phyloP scores from a whole-genome alignment of 257 asterid genomes.

The Solanum etuberosum region DNA sequence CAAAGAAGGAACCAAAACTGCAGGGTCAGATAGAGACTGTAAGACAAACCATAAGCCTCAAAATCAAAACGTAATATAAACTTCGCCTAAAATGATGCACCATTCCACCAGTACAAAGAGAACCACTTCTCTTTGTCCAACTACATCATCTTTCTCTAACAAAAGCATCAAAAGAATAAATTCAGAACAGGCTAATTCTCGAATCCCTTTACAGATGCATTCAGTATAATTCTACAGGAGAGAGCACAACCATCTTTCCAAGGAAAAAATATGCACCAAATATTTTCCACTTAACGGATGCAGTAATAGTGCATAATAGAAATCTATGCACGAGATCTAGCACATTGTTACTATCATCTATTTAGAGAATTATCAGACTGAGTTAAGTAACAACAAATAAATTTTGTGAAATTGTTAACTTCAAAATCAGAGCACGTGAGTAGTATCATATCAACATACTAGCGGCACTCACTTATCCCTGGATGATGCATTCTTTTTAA shows the following conservation, averaged over 20 bases:
- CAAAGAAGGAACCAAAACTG: constrained; percentile 96
- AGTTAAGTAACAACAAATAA: neutral
- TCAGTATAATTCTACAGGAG: neutral
- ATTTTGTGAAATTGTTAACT: neutral
- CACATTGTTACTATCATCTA: neutral
- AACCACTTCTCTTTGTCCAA: neutral
- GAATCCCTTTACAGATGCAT: neutral
- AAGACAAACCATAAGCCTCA: neutral
- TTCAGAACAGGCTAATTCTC: neutral
- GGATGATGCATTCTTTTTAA: constrained; percentile 10
- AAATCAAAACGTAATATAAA: neutral
- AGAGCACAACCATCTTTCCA: neutral
- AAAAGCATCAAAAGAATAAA: neutral
- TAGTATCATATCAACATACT: neutral
- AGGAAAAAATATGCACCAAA: neutral
- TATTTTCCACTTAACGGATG: neutral
- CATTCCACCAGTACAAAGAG: neutral
- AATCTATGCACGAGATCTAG: neutral
- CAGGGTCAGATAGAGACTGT: constrained; percentile 1
- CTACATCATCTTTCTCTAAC: neutral
- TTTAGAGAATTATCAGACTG: neutral
- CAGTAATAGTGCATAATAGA: neutral
- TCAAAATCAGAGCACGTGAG: neutral
- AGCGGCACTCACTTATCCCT: constrained; percentile 57
- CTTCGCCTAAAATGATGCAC: neutral